Percentiles rank a stretch among this genome's conserved stretches.
Evolutionary conservation across 108 stramenopile species (phyloP).

Genomic region (Pelagomonas calceolata): DNA sequence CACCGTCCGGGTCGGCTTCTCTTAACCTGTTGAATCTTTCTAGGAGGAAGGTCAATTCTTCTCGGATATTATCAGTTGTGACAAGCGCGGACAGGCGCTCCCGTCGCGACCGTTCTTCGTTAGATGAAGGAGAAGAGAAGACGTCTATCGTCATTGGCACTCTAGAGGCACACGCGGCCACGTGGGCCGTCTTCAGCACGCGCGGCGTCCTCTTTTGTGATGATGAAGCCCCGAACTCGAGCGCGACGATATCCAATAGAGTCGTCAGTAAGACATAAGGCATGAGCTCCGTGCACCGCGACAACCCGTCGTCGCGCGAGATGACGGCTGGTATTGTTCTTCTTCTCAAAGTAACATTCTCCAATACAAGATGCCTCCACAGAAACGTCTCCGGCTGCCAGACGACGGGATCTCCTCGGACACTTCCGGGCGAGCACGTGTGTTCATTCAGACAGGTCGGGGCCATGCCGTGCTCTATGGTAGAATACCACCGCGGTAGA

Average conservation of each 20-base stretch:
- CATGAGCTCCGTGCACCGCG: not conserved
- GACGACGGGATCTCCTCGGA: too few relatives aligned
- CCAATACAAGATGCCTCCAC: not conserved
- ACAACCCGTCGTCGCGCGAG: not conserved
- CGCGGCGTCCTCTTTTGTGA: too few relatives aligned
- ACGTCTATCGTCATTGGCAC: too few relatives aligned
- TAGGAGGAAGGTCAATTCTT: not conserved
- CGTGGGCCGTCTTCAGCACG: not conserved
- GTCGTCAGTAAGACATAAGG: not conserved
- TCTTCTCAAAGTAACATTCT: not conserved
- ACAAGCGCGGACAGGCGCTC: not conserved
- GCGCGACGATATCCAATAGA: not conserved
- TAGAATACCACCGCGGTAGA: not conserved
- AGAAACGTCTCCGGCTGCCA: not conserved
- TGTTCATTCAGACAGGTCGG: too few relatives aligned
- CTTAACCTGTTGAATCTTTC: not conserved
- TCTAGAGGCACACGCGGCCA: not conserved
- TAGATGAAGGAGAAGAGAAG: too few relatives aligned
- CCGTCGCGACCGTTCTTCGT: too few relatives aligned
- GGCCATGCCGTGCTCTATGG: not conserved
- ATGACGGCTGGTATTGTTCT: not conserved
- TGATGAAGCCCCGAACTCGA: not conserved
- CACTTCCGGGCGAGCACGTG: too few relatives aligned
- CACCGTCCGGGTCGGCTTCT: not conserved
- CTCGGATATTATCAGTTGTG: not conserved